Percentiles rank a stretch among this genome's conserved stretches.
These are phyloP conservation scores for Crithidia fasciculata DNA, from an alignment of 208 protist species.

Conservation along the genomic window DNA sequence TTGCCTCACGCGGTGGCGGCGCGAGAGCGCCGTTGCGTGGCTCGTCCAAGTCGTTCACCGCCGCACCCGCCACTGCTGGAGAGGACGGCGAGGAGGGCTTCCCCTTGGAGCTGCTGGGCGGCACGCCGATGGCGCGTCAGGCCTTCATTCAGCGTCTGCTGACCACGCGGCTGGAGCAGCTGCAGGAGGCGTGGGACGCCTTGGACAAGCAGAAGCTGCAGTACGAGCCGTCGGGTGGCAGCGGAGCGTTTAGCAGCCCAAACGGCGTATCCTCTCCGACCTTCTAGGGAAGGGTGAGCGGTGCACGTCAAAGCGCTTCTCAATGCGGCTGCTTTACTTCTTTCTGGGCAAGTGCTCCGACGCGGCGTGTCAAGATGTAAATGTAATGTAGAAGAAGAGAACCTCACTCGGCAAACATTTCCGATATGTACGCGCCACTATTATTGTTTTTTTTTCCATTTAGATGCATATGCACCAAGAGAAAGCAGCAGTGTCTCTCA, in stretches of 20 bases:
- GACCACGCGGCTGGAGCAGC: constrained; percentile 29
- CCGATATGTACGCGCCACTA: no score
- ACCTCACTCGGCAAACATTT: no score
- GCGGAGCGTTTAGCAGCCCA: neutral
- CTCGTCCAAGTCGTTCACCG: neutral
- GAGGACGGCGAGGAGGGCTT: constrained; percentile 25
- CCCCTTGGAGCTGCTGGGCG: constrained; percentile 43
- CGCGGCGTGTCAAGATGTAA: no score
- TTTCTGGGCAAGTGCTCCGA: no score
- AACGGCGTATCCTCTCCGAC: neutral
- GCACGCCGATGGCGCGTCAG: constrained; percentile 20
- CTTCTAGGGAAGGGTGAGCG: no score
- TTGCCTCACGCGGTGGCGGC: neutral
- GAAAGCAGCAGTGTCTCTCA: no score
- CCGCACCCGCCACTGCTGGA: neutral
- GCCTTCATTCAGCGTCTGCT: constrained; percentile 37
- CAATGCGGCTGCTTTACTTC: no score
- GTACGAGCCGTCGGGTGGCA: neutral
- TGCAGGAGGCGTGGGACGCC: constrained; percentile 36
- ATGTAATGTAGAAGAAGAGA: no score
- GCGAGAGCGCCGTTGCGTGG: neutral
- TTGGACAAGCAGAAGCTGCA: constrained; percentile 29
- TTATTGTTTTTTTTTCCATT: no score
- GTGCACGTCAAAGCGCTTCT: no score
- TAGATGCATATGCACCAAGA: no score